These are phyloP conservation scores for Straminergon stramineum DNA, from an alignment of 225 moss, liverwort and hornwort species.

Conservation along the genomic window DNA sequence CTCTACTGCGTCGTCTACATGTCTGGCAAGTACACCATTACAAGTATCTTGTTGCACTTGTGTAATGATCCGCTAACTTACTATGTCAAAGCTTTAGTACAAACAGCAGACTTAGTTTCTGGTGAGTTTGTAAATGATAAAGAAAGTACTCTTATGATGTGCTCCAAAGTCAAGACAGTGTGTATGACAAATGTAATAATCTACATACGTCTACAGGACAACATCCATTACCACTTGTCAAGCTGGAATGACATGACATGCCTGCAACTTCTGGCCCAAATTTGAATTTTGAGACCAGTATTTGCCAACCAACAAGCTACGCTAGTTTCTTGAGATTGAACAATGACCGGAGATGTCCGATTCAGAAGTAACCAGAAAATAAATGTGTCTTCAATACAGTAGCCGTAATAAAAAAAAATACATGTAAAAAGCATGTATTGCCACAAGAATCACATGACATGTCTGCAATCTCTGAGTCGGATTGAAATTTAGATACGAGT, in stretches of 20 bases:
- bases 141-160: constrained; percentile 4
- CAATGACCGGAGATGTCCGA: not conserved
- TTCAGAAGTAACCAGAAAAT: not conserved
- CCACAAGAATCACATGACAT: not conserved
- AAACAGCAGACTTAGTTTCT: not conserved
- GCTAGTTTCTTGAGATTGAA: not conserved
- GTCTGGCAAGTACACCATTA: not conserved
- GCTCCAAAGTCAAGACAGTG: constrained; percentile 5
- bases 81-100: not conserved
- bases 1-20: not conserved
- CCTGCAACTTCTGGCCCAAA: not conserved
- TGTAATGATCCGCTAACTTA: not conserved
- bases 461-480: not conserved
- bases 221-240: not conserved
- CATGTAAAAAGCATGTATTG: not conserved
- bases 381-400: not conserved
- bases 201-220: not conserved
- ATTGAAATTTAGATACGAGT: not conserved
- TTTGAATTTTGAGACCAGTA: not conserved
- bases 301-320: not conserved
- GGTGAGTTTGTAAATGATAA: constrained; percentile 4
- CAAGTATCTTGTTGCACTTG: constrained; percentile 7
- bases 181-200: constrained; percentile 1
- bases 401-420: not conserved
- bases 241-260: constrained; percentile 4